Conservation (phyloP, 305 asterid species). For the Withania somnifera region DNA sequence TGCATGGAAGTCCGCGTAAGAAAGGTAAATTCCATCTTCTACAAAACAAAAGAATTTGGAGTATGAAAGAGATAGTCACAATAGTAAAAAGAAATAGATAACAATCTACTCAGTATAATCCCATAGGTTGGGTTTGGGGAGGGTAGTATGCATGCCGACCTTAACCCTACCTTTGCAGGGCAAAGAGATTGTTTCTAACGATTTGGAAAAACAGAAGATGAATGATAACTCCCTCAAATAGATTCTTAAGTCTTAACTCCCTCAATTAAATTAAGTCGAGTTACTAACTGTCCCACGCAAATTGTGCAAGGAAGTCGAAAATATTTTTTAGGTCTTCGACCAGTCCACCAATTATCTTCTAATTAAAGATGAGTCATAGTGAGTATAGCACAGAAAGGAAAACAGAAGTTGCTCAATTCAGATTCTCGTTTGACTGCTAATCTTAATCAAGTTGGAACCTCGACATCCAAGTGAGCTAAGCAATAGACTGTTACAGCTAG, state of each 20-base stretch:
- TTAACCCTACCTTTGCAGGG: too few species aligned
- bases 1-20: slow-evolving; percentile 74
- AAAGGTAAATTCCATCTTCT: slow-evolving; percentile 86
- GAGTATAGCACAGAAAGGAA: neutral
- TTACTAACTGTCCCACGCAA: neutral
- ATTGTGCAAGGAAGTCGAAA: neutral
- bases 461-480: neutral
- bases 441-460: neutral
- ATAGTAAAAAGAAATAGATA: neutral
- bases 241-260: neutral
- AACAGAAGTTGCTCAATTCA: neutral
- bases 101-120: neutral
- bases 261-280: neutral
- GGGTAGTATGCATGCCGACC: too few species aligned
- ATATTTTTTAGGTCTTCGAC: neutral
- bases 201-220: too few species aligned
- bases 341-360: neutral
- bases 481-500: neutral
- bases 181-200: too few species aligned
- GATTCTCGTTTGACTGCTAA: neutral
- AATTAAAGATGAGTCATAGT: neutral
- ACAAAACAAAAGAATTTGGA: slow-evolving; percentile 17
- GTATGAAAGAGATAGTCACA: neutral
- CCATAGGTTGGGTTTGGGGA: neutral
- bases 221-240: too few species aligned